A percentile compares a stretch with the other conserved stretches of the same genome.
Conservation (phyloP, 179 eudicot genomes). For the Pouteria campechiana region DNA sequence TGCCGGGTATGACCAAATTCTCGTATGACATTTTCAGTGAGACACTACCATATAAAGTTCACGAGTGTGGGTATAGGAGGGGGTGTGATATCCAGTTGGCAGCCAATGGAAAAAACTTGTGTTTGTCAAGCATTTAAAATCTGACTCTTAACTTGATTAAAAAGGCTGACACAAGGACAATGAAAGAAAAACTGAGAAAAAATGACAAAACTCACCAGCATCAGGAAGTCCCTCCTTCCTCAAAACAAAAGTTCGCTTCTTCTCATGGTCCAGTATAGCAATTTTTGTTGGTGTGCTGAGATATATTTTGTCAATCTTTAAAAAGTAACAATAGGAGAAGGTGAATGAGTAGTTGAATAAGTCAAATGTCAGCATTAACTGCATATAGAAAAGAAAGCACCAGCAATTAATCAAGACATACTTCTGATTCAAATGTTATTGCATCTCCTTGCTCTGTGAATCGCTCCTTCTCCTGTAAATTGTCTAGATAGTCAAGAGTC, state of each 20-base stretch:
- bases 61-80: too few species aligned
- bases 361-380: constrained; percentile 3
- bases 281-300: constrained; percentile 91
- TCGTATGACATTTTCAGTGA: too few species aligned
- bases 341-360: not conserved
- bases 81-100: too few species aligned
- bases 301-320: constrained; percentile 82
- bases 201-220: constrained; percentile 55
- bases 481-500: constrained; percentile 89
- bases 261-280: constrained; percentile 90
- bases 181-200: too few species aligned
- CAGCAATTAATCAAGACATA: constrained; percentile 18
- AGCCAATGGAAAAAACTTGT: too few species aligned
- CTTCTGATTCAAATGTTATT: constrained; percentile 90
- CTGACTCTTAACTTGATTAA: too few species aligned
- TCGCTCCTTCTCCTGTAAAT: constrained; percentile 57
- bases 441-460: constrained; percentile 98
- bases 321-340: not conserved
- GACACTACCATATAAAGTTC: too few species aligned
- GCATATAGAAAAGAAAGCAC: not conserved
- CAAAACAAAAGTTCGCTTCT: constrained; percentile 85
- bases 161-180: too few species aligned
- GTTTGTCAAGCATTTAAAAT: too few species aligned
- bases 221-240: constrained; percentile 98
- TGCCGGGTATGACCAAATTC: too few species aligned